Conservation (phyloP, 2,329 filamentous ascomycete species). For the Aspergillus brunneoviolaceus region DNA sequence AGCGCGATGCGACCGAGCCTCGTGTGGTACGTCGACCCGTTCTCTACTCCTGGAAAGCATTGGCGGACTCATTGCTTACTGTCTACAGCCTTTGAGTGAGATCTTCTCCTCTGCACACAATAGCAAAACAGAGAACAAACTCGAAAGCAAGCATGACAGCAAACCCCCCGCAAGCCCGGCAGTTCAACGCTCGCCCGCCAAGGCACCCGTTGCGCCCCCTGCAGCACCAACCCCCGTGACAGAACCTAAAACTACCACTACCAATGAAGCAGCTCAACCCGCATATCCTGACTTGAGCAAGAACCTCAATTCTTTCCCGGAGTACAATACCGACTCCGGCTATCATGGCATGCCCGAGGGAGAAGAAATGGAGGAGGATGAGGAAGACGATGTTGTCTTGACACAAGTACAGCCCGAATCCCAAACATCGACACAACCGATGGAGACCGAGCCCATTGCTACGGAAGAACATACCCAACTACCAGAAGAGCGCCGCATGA, state of each 20-base stretch:
- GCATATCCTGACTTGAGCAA: conserved; percentile 32
- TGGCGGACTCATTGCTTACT: conserved; percentile 7
- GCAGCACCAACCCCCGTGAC: conserved; percentile 17
- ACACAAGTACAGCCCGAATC: conserved; percentile 32
- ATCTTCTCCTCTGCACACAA: conserved; percentile 47
- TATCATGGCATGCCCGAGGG: conserved; percentile 47
- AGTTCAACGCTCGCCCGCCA: conserved; percentile 37
- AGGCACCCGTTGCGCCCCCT: conserved; percentile 20
- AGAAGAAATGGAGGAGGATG: conserved; percentile 37
- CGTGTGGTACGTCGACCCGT: conserved; percentile 42
- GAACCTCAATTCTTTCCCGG: conserved; percentile 40
- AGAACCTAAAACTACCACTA: conserved; percentile 16
- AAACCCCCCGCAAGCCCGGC: conserved; percentile 37
- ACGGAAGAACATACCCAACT: conserved; percentile 18
- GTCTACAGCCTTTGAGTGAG: conserved; percentile 46
- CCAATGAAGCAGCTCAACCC: conserved; percentile 25
- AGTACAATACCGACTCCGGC: conserved; percentile 47
- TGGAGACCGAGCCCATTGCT: conserved; percentile 29
- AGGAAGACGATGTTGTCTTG: conserved; percentile 41
- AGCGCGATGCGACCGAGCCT: conserved; percentile 43
- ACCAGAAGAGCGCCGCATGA: conserved; percentile 38
- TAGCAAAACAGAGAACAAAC: conserved; percentile 35
- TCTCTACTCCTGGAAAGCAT: background rate
- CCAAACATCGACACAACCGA: conserved; percentile 34
- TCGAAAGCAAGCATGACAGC: conserved; percentile 33